Conservation (phyloP, 2,329 filamentous ascomycete species). For the Botrytis pseudocinerea region DNA sequence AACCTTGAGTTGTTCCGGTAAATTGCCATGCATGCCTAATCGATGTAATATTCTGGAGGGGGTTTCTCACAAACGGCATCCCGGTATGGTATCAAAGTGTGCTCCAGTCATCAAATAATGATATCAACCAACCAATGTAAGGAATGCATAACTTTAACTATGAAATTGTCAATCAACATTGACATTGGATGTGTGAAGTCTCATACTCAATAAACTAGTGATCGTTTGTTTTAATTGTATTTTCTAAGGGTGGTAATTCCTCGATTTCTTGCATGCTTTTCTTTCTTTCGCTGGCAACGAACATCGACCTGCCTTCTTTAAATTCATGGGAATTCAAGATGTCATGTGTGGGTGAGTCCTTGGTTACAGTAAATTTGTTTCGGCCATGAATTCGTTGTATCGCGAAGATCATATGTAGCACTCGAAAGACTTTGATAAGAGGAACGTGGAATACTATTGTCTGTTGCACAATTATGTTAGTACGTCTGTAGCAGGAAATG, state of each 20-base stretch:
- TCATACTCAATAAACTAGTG: constrained; percentile 29
- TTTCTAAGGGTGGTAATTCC: constrained; percentile 26
- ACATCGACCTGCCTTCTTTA: not conserved
- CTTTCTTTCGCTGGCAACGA: not conserved
- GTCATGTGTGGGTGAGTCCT: not conserved
- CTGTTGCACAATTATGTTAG: not conserved
- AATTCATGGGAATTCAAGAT: not conserved
- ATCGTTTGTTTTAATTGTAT: constrained; percentile 21
- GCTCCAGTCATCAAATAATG: too few relatives aligned
- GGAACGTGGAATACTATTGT: not conserved
- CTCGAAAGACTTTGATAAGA: too few relatives aligned
- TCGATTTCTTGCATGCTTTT: not conserved
- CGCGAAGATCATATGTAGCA: not conserved
- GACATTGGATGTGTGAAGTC: not conserved
- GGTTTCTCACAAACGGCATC: constrained; percentile 29
- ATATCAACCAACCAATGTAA: constrained; percentile 27
- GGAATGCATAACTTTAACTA: constrained; percentile 31
- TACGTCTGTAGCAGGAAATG: not conserved
- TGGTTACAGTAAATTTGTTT: not conserved
- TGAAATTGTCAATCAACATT: not conserved
- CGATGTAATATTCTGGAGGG: constrained; percentile 27
- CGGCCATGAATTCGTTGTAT: not conserved
- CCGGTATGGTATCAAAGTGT: not conserved
- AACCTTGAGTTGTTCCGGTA: constrained; percentile 17
- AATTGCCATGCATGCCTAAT: constrained; percentile 20